Evolutionary conservation across 169 alveolate genomes (phyloP).

Genomic region (Plasmodium coatneyi): DNA sequence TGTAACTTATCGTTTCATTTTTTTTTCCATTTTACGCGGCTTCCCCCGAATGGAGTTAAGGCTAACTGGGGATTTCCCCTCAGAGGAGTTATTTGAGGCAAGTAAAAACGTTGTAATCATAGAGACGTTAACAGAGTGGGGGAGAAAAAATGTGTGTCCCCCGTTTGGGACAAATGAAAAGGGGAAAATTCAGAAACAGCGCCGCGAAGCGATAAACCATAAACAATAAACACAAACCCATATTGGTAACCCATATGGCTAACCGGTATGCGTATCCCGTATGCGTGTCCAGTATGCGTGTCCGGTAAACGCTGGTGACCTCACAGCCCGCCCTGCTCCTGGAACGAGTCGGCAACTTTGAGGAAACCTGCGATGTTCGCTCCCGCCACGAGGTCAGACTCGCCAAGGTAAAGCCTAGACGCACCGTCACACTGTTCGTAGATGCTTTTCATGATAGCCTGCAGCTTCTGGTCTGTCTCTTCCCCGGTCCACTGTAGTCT

Average conservation of each 20-base stretch:
- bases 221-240: not conserved
- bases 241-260: no score
- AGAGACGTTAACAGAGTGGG: not conserved
- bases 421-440: slow-evolving; percentile 82
- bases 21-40: not conserved
- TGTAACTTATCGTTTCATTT: not conserved
- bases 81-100: not conserved
- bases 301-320: not conserved
- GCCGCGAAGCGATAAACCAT: not conserved
- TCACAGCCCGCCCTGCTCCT: slow-evolving; percentile 84
- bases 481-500: slow-evolving; percentile 85
- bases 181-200: not conserved
- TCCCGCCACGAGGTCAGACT: slow-evolving; percentile 86
- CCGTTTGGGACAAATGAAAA: not conserved
- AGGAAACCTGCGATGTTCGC: slow-evolving; percentile 91
- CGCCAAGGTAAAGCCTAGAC: slow-evolving; percentile 77
- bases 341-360: slow-evolving; percentile 89
- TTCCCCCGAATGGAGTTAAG: not conserved
- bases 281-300: no score
- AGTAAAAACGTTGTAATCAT: not conserved
- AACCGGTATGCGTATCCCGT: no score
- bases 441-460: slow-evolving; percentile 82
- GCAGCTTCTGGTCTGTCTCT: slow-evolving; percentile 84
- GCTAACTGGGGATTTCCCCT: not conserved
- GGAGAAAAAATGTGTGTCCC: not conserved